Evolutionary conservation across 805 yeast genomes (phyloP), one percentile per base, ranked within the genome.

Genomic region (Candida nitratophila): DNA sequence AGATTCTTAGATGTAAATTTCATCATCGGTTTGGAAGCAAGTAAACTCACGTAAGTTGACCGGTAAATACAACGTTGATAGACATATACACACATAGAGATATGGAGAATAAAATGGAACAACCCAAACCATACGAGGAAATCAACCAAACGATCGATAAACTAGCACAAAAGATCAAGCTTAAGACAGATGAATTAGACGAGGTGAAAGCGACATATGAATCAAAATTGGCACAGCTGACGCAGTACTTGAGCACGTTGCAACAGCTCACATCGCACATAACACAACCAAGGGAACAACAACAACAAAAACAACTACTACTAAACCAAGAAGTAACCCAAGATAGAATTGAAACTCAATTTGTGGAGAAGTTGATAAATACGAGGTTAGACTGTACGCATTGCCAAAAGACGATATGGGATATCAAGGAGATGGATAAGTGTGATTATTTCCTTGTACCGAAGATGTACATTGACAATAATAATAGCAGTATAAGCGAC

Each of bases 401-500:
- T 3, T 55, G 58, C 41, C 34, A 42, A n/a, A 36, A 44, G 12
- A 26, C 19, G 14, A 19, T 52, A 8, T 52, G 50, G 46, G 44
- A 46, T 33, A 15, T 31, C 1, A 27, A 44, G 6, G 27, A 43
- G 12, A 21, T 47, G 2, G 40, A 46, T 3, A 36, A 46, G 8
- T 48, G 50, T 2, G 47, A 47, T 15, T 59, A 48, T 37, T 37
- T 60, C 2, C 37, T 60, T 14, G 39, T 61, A 27, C 64, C 65
- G 3, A 54, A 47, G 31, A 4, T 24, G 27, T 6, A 10, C 10
- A 24, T 7, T 24, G 27, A 10, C 10, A 24, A 24, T 24, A 7
- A 24, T 24, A 10, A 24, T 7, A 6, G 10, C 10, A 24, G 10
- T 24, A 24, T 7, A 24, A 24, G n/a, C n/a, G n/a, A n/a, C n/a